phyloP scores from a whole-genome alignment of 2,329 filamentous ascomycete genomes.

The Fusarium brevicatenulatum region DNA sequence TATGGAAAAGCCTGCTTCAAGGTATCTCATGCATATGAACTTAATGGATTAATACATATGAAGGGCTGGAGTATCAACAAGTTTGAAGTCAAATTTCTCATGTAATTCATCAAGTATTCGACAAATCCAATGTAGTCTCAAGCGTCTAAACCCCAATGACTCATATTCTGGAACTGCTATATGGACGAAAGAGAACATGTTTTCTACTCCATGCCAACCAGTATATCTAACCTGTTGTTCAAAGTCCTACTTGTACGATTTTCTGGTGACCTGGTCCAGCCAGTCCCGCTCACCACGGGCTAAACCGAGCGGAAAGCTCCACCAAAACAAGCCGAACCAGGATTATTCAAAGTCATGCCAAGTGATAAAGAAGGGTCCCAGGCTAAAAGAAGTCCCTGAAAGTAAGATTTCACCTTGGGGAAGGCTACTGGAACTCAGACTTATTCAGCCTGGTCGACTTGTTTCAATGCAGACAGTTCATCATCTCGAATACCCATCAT shows the following conservation, averaged over 20 bases:
- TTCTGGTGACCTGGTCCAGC: constrained; percentile 30
- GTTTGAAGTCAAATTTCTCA: neutral
- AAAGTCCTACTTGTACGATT: constrained; percentile 6
- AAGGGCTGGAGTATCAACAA: neutral
- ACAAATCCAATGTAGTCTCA: neutral
- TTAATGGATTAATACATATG: neutral
- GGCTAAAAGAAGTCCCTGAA: neutral
- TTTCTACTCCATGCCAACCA: neutral
- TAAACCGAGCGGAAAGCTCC: constrained; percentile 39
- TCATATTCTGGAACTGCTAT: neutral
- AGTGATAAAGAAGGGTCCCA: constrained; percentile 10
- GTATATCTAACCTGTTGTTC: neutral
- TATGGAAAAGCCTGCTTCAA: constrained; percentile 4
- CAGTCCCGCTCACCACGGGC: constrained; percentile 32
- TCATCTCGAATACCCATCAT: neutral
- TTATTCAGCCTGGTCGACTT: neutral
- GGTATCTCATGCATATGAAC: neutral
- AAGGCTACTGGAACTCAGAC: neutral
- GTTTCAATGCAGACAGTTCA: neutral
- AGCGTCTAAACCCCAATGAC: neutral
- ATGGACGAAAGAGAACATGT: neutral
- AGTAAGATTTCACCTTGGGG: neutral
- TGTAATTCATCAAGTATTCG: neutral
- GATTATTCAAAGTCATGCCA: constrained; percentile 19
- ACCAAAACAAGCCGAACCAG: constrained; percentile 24